Percentiles rank a stretch among this genome's conserved stretches.
Evolutionary conservation across 202 grass and related monocot genomes (phyloP).

Genomic region (Brachypodium distachyon): DNA sequence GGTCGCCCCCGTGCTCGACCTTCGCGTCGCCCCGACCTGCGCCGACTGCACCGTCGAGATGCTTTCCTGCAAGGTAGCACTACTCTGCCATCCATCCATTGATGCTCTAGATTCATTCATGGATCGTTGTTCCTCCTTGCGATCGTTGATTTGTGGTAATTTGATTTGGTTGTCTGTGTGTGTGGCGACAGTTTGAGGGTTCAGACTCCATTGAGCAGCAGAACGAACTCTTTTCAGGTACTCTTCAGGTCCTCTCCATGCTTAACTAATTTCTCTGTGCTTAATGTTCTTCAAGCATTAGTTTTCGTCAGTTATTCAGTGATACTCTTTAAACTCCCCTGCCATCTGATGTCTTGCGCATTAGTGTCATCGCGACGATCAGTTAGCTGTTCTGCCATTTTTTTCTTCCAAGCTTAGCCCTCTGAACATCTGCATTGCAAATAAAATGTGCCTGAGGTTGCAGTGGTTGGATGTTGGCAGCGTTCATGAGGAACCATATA

Average conservation of each 20-base stretch:
- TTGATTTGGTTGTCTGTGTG: too few relatives aligned
- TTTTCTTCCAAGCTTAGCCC: neutral
- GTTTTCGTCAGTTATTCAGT: neutral
- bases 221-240: slow-evolving; percentile 71
- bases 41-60: slow-evolving; percentile 73
- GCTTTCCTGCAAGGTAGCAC: slow-evolving; percentile 62
- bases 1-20: slow-evolving; percentile 63
- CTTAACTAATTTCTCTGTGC: neutral
- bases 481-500: slow-evolving; percentile 83
- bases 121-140: neutral
- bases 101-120: neutral
- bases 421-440: neutral
- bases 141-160: neutral
- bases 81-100: neutral
- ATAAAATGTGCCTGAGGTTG: neutral
- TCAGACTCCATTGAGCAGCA: slow-evolving; percentile 53
- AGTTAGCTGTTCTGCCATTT: neutral
- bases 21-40: slow-evolving; percentile 51
- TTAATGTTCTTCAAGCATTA: neutral
- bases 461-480: slow-evolving; percentile 13
- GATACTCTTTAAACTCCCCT: too few relatives aligned
- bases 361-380: neutral
- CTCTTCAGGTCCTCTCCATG: neutral
- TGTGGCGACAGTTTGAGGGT: slow-evolving; percentile 66
- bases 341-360: neutral